These are phyloP conservation scores for Termitomyces eurrhizus DNA, from an alignment of 768 basidiomycete genomes.

Conservation along the genomic window DNA sequence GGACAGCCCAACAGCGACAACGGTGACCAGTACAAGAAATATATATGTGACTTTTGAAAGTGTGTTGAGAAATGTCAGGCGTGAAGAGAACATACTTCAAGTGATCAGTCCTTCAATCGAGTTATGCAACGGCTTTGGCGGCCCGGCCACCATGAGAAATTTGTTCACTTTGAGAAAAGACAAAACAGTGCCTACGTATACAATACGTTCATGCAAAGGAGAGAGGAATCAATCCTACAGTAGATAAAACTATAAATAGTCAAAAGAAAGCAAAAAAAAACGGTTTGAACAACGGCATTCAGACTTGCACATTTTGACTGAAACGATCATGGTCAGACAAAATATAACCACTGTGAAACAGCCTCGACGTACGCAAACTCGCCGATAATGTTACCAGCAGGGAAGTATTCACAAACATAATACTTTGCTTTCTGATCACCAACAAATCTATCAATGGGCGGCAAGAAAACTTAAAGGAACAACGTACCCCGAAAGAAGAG, in stretches of 20 bases:
- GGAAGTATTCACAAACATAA: constrained; percentile 68
- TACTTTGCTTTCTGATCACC: constrained; percentile 45
- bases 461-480: neutral
- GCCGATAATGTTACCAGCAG: constrained; percentile 61
- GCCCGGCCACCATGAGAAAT: neutral
- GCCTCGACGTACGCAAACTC: constrained; percentile 48
- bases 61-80: constrained; percentile 33
- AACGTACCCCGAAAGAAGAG: constrained; percentile 49
- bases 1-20: constrained; percentile 57
- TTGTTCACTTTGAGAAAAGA: neutral
- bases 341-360: neutral
- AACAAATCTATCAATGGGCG: constrained; percentile 5
- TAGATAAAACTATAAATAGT: constrained; percentile 1
- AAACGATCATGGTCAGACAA: neutral
- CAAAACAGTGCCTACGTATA: neutral
- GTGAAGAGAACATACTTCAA: constrained; percentile 34
- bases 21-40: constrained; percentile 44
- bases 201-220: neutral
- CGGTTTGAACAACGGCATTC: constrained; percentile 4
- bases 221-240: constrained; percentile 14
- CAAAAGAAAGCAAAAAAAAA: constrained; percentile 5
- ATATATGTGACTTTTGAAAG: constrained; percentile 53
- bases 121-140: constrained; percentile 2
- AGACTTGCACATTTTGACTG: constrained; percentile 46
- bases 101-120: too few relatives aligned